Percentiles rank a stretch among this genome's conserved stretches.
These are phyloP conservation scores for Poronia punctata DNA, from an alignment of 495 filamentous ascomycete genomes.

Conservation along the genomic window DNA sequence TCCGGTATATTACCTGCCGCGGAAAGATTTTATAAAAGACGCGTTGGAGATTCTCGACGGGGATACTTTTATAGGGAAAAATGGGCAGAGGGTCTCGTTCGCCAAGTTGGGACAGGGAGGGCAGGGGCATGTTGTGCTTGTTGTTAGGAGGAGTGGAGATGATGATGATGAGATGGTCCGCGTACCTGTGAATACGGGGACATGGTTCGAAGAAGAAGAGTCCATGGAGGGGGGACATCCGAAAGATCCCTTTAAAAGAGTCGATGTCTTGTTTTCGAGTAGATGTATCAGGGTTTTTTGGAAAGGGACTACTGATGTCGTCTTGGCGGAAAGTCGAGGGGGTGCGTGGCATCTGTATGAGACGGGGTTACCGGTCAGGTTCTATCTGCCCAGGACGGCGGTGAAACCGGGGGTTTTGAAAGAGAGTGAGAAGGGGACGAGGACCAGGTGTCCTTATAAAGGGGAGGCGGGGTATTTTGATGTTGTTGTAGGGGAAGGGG, in stretches of 20 bases:
- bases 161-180: constrained; percentile 13
- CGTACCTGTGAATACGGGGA: constrained; percentile 20
- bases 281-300: constrained; percentile 23
- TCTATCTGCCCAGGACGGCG: constrained; percentile 42
- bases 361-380: constrained; percentile 44
- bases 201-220: constrained; percentile 56
- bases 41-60: neutral
- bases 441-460: constrained; percentile 51
- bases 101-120: too few relatives aligned
- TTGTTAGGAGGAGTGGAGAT: too few relatives aligned
- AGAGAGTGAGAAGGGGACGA: constrained; percentile 35
- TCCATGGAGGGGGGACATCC: constrained; percentile 51
- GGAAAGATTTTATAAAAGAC: neutral
- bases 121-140: neutral
- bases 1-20: constrained; percentile 22
- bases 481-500: constrained; percentile 13
- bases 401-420: constrained; percentile 32
- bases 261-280: constrained; percentile 46
- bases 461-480: constrained; percentile 47
- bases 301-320: neutral
- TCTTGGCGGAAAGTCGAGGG: constrained; percentile 34
- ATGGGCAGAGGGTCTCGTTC: too few relatives aligned
- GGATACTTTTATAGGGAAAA: too few relatives aligned
- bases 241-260: constrained; percentile 55
- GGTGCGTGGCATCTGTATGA: constrained; percentile 40